Conservation (phyloP, 202 grass and related monocot genomes). For the Sporobolus alterniflorus region DNA sequence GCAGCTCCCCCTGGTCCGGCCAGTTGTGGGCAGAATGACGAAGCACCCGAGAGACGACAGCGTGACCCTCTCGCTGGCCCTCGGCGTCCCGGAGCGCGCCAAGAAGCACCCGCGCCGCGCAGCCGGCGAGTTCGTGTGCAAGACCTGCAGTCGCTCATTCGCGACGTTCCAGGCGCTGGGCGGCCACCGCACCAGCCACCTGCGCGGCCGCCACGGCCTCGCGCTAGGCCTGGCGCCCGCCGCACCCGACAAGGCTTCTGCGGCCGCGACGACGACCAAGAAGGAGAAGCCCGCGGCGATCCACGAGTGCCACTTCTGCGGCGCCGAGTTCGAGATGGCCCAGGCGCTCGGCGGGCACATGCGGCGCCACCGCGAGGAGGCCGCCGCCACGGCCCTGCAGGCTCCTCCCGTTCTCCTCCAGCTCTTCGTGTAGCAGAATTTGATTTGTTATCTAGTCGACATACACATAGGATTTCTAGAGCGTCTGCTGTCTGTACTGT, state of each 20-base stretch:
- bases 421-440: slow-evolving; percentile 38
- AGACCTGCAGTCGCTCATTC: slow-evolving; percentile 71
- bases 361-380: slow-evolving; percentile 51
- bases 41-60: slow-evolving; percentile 7
- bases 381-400: slow-evolving; percentile 8
- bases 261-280: neutral
- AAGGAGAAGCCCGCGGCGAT: neutral
- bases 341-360: slow-evolving; percentile 67
- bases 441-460: too few species aligned
- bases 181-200: slow-evolving; percentile 70
- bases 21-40: neutral
- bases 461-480: neutral
- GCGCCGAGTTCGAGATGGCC: slow-evolving; percentile 46
- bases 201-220: slow-evolving; percentile 50
- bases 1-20: too few species aligned
- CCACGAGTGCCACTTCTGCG: slow-evolving; percentile 48
- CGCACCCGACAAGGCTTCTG: neutral
- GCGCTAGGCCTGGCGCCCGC: slow-evolving; percentile 4
- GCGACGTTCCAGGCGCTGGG: slow-evolving; percentile 74
- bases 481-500: neutral
- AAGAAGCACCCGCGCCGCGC: slow-evolving; percentile 14
- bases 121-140: slow-evolving; percentile 58
- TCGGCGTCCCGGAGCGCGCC: neutral
- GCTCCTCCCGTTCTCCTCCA: slow-evolving; percentile 46
- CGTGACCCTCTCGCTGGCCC: slow-evolving; percentile 21